phyloP scores from a whole-genome alignment of 805 yeast genomes.

The Saccharomycopsis oosterbeekiorum region DNA sequence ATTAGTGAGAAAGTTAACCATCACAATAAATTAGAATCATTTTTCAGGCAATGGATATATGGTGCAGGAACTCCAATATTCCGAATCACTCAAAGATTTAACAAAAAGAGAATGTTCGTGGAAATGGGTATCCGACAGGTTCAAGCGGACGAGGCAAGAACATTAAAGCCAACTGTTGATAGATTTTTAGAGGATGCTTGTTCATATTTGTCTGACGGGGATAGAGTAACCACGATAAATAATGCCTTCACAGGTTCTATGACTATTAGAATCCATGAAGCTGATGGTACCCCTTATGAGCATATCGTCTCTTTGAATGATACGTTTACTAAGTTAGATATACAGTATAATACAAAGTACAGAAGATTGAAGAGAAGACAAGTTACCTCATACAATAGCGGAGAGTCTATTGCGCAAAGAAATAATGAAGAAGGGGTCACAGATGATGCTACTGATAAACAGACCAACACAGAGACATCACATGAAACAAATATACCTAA shows the following conservation, averaged over 20 bases:
- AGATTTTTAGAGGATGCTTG: slow-evolving; percentile 32
- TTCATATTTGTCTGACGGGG: slow-evolving; percentile 3
- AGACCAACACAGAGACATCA: slow-evolving; percentile 1
- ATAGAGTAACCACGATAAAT: slow-evolving; percentile 21
- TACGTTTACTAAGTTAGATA: slow-evolving; percentile 74
- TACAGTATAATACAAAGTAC: slow-evolving; percentile 90
- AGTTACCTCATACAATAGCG: slow-evolving; percentile 19
- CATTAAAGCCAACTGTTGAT: slow-evolving; percentile 26
- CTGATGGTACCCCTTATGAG: slow-evolving; percentile 97
- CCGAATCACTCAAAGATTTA: slow-evolving; percentile 82
- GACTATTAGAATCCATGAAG: slow-evolving; percentile 94
- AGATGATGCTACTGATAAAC: slow-evolving; percentile 17
- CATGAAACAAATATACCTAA: neutral
- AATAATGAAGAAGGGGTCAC: slow-evolving; percentile 23
- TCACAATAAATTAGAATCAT: slow-evolving; percentile 68
- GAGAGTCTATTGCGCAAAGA: neutral
- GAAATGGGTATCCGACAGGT: slow-evolving; percentile 93
- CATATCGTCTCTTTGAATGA: slow-evolving; percentile 91
- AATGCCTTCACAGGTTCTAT: slow-evolving; percentile 78
- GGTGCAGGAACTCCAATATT: slow-evolving; percentile 86
- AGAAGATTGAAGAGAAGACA: slow-evolving; percentile 65
- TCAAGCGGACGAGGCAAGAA: slow-evolving; percentile 52
- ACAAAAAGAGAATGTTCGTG: slow-evolving; percentile 84
- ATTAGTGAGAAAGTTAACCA: slow-evolving; percentile 94
- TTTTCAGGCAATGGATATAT: slow-evolving; percentile 89